Base-by-base conservation (phyloP, 306 rosid species). In the Cicer cuneatum region DNA sequence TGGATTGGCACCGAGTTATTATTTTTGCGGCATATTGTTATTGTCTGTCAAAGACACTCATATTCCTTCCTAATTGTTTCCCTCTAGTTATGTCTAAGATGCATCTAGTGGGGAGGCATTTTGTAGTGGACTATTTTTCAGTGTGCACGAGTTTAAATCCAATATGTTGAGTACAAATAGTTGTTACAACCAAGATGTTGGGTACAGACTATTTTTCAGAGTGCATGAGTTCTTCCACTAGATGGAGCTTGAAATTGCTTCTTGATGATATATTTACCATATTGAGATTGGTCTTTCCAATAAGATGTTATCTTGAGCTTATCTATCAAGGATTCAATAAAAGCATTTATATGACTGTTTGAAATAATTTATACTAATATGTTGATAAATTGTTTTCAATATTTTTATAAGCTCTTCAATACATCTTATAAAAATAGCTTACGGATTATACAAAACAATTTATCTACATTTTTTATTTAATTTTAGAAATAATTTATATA, bases 41-140 rank as follows among this genome's bases (percentile, higher is more conserved):
- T 66, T 66, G 83, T 66, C 76, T 80, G 71, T 45, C 83, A 66
- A 64, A 74, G 70, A 65, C 43, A 29, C 81, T 69, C 75, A 57
- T 43, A 71, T 70, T 81, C 74, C 42, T 70, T 81, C 74, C 42
- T 83, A 73, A 48, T 53, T 59, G 45, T 70, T 66, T 67, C 52
- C 18, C 67, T 21, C 38, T n/a, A 77, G 43, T 71, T 7, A 61
- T 35, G 79, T 54, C 79, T 41, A 72, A 72, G 70, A 61, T 35
- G 59, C 59, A 64, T 72, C 77, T 9, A 80, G 69, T 77, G 41
- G 39, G 43, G 59, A 56, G 69, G 75, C 46, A 38, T 24, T 40
- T 70, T 19, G 37, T 37, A 64, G 10, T 7, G 38, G 59, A 21
- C 69, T 33, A 60, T 51, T 77, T 53, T 42, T 66, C 41, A 10